These are phyloP conservation scores for Uronychia setigera DNA, from an alignment of 73 alveolate genomes.

Conservation along the genomic window DNA sequence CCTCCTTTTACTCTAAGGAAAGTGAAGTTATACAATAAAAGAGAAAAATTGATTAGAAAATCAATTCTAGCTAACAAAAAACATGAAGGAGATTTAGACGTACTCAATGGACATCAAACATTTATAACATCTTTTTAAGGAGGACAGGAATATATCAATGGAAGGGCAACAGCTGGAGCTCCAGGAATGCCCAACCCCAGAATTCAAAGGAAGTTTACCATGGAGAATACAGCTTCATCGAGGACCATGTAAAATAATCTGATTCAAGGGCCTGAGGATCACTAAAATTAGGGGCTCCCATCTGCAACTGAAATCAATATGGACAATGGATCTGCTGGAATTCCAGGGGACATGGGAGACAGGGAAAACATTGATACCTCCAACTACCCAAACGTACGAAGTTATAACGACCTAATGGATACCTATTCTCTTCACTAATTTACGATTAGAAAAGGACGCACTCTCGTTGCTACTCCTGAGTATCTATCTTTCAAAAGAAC, in stretches of 20 bases:
- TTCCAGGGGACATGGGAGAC: not conserved
- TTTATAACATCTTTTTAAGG: constrained; percentile 4
- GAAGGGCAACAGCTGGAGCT: not conserved
- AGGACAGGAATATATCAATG: not conserved
- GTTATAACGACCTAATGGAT: constrained; percentile 46
- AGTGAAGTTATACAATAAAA: constrained; percentile 27
- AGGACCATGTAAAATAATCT: not conserved
- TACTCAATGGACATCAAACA: not conserved
- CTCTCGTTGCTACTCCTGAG: constrained; percentile 68
- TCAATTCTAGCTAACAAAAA: not conserved
- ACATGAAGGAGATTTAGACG: not conserved
- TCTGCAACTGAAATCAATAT: not conserved
- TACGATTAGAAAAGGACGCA: constrained; percentile 66
- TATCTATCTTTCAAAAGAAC: constrained; percentile 65
- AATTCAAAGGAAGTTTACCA: not conserved
- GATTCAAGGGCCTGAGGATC: not conserved
- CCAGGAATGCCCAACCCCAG: not conserved
- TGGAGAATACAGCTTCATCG: not conserved
- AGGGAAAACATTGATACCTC: constrained; percentile 1
- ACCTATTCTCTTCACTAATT: constrained; percentile 63
- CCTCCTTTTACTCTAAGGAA: constrained; percentile 80
- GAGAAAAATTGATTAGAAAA: not conserved
- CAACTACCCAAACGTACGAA: constrained; percentile 26
- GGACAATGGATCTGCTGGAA: not conserved
- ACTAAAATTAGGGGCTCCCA: not conserved